Conservation (phyloP, 768 basidiomycete species). For the Lentinula sp. region DNA sequence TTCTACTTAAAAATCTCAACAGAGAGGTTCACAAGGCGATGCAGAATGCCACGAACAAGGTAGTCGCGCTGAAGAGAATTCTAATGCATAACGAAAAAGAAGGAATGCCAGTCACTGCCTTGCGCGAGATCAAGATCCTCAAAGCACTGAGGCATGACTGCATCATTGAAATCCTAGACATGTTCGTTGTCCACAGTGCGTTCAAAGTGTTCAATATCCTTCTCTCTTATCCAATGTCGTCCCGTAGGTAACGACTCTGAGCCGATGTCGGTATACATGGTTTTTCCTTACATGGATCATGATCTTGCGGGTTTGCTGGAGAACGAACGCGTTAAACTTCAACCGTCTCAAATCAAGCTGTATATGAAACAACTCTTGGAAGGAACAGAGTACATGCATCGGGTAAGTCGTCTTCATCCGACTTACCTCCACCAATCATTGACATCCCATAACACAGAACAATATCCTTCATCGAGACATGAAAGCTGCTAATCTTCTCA, state of each 20-base stretch:
- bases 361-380: slow-evolving; percentile 96
- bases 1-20: slow-evolving; percentile 2
- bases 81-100: slow-evolving; percentile 96
- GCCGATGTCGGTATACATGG: slow-evolving; percentile 90
- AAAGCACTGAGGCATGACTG: slow-evolving; percentile 84
- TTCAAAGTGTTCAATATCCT: slow-evolving; percentile 6
- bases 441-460: slow-evolving; percentile 49
- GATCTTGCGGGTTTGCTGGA: slow-evolving; percentile 93
- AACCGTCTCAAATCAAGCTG: slow-evolving; percentile 84
- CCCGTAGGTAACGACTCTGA: slow-evolving; percentile 56
- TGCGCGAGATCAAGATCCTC: slow-evolving; percentile 95
- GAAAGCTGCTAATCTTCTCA: slow-evolving; percentile 96
- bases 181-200: slow-evolving; percentile 83
- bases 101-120: slow-evolving; percentile 94
- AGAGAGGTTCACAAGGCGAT: slow-evolving; percentile 92
- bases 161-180: slow-evolving; percentile 84
- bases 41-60: slow-evolving; percentile 48
- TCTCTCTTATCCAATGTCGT: background rate
- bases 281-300: slow-evolving; percentile 99
- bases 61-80: slow-evolving; percentile 90
- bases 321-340: slow-evolving; percentile 82
- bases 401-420: slow-evolving; percentile 42
- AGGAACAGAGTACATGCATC: slow-evolving; percentile 94
- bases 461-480: slow-evolving; percentile 97
- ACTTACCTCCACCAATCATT: background rate